These are phyloP conservation scores for Claviceps fusiformis DNA, from an alignment of 2,329 filamentous ascomycete genomes.

Conservation along the genomic window DNA sequence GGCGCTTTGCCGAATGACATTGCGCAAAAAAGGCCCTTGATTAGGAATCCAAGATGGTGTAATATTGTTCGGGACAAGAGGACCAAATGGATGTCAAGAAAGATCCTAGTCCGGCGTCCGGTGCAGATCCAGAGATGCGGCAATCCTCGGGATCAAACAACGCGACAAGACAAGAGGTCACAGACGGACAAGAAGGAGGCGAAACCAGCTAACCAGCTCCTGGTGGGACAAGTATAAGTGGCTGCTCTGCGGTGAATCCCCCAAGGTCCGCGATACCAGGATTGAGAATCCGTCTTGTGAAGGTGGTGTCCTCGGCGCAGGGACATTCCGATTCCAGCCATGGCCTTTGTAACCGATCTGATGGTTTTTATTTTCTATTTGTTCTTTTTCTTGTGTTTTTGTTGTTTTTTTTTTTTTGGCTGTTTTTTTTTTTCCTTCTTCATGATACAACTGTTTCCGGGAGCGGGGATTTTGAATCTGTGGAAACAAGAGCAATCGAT, in stretches of 20 bases:
- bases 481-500: background rate
- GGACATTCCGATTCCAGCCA: background rate
- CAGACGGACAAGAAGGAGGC: background rate
- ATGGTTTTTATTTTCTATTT: too few species aligned
- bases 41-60: background rate
- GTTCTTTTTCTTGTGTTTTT: too few species aligned
- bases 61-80: background rate
- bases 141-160: constrained; percentile 3
- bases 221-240: constrained; percentile 2
- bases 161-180: background rate
- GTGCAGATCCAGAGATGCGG: constrained; percentile 1
- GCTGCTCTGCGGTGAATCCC: constrained; percentile 4
- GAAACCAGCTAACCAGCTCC: background rate
- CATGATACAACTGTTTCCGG: background rate
- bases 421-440: background rate
- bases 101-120: background rate
- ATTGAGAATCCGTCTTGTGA: background rate
- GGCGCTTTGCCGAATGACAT: background rate
- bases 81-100: background rate
- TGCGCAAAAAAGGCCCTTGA: background rate
- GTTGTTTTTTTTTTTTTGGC: background rate
- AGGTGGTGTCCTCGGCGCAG: constrained; percentile 1
- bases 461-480: background rate
- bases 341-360: background rate
- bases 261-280: background rate